Evolutionary conservation across 331 rosid species (phyloP).

Genomic region (Pyrus hybrid): DNA sequence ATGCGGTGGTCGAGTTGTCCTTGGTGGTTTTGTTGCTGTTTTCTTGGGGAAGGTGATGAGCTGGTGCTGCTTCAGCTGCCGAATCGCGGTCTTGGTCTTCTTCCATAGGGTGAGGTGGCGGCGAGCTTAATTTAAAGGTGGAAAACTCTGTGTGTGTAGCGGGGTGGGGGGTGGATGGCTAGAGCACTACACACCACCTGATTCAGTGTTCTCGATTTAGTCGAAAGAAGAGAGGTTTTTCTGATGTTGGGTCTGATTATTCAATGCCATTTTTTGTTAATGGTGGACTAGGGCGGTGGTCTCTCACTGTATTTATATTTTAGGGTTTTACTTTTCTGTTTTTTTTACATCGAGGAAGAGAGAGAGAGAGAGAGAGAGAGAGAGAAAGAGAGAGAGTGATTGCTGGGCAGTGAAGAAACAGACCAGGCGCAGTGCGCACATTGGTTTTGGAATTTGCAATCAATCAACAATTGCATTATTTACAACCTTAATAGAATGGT

Average conservation of each 20-base stretch:
- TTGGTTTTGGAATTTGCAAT: neutral
- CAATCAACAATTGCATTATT: neutral
- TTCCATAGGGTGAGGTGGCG: slow-evolving; percentile 39
- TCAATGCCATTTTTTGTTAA: slow-evolving; percentile 38
- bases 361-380: neutral
- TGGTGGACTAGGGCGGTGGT: slow-evolving; percentile 87
- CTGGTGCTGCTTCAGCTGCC: slow-evolving; percentile 2
- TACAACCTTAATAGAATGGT: no score
- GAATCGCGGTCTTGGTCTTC: slow-evolving; percentile 17
- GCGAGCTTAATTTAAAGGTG: slow-evolving; percentile 18
- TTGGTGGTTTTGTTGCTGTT: neutral
- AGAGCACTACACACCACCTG: slow-evolving; percentile 36
- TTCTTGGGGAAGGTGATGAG: slow-evolving; percentile 30
- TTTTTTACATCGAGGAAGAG: neutral
- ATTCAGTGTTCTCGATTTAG: slow-evolving; percentile 48
- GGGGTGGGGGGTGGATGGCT: slow-evolving; percentile 8
- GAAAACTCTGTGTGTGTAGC: neutral
- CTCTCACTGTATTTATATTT: neutral
- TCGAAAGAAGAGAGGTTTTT: slow-evolving; percentile 15
- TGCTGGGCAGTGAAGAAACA: slow-evolving; percentile 37
- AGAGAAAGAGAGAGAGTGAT: neutral
- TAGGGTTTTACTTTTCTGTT: neutral
- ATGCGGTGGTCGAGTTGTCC: neutral
- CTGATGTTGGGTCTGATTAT: slow-evolving; percentile 24
- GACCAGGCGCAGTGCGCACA: neutral